Conservation (phyloP, 352 stramenopile species). For the Phytophthora pinifolia region DNA sequence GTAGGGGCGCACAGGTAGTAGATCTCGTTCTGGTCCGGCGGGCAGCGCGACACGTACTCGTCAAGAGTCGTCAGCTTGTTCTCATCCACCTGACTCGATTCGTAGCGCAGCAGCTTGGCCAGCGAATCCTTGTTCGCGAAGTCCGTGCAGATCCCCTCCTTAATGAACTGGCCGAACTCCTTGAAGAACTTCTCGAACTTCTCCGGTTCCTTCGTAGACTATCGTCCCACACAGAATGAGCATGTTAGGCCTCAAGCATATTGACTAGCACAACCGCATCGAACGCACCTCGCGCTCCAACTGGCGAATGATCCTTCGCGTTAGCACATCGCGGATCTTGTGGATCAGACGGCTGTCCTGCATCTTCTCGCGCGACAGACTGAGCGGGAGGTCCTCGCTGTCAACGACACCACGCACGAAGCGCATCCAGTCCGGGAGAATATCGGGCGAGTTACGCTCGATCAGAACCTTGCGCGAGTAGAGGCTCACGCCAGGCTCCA, state of each 20-base stretch:
- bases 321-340: conserved; percentile 97
- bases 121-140: conserved; percentile 90
- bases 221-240: conserved; percentile 4
- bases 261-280: not conserved
- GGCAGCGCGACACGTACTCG: conserved; percentile 97
- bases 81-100: conserved; percentile 93
- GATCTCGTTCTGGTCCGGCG: conserved; percentile 98
- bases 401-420: conserved; percentile 92
- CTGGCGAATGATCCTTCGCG: conserved; percentile 90
- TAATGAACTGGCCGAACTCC: conserved; percentile 98
- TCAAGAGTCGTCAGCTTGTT: conserved; percentile 96
- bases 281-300: conserved; percentile 68
- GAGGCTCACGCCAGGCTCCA: conserved; percentile 97
- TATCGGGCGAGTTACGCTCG: conserved; percentile 96
- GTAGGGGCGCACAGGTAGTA: conserved; percentile 98
- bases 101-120: conserved; percentile 98
- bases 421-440: conserved; percentile 98
- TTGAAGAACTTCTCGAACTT: conserved; percentile 98
- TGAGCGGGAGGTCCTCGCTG: conserved; percentile 99
- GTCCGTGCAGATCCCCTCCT: conserved; percentile 98
- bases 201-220: conserved; percentile 93
- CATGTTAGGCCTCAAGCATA: conserved; percentile 3
- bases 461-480: conserved; percentile 99
- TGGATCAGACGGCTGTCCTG: conserved; percentile 97
- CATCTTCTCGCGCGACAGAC: conserved; percentile 98